Conservation (phyloP, 2,329 filamentous ascomycete species). For the Talaromyces sp. region DNA sequence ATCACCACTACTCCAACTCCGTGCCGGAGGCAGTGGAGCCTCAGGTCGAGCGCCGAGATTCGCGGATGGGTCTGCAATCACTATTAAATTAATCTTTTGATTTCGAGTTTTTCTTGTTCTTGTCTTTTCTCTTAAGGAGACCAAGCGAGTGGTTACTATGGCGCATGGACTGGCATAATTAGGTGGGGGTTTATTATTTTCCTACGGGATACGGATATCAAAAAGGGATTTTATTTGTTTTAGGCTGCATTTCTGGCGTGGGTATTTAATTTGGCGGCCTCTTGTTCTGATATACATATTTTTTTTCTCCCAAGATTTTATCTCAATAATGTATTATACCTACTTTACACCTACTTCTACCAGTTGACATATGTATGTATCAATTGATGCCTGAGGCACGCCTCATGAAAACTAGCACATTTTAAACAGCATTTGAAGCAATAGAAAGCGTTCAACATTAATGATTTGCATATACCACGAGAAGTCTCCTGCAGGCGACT, state of each 20-base stretch:
- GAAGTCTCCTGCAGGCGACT: not conserved
- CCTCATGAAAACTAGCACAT: not conserved
- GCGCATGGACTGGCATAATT: not conserved
- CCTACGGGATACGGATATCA: not conserved
- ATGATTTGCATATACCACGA: not conserved
- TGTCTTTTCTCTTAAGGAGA: not conserved
- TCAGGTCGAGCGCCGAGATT: conserved; percentile 23
- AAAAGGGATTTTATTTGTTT: not conserved
- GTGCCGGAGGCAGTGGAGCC: conserved; percentile 17
- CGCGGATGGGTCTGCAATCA: conserved; percentile 34
- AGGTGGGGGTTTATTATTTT: not conserved
- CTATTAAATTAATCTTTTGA: conserved; percentile 30
- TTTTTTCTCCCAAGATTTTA: not conserved
- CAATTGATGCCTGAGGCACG: not conserved
- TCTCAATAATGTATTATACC: not conserved
- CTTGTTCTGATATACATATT: not conserved
- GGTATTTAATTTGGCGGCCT: not conserved
- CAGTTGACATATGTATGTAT: not conserved
- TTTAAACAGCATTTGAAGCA: not conserved
- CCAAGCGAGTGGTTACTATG: not conserved
- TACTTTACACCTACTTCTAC: not conserved
- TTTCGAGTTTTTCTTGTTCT: not conserved
- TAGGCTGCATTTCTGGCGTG: not conserved
- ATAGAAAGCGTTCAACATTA: not conserved
- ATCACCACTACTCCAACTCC: conserved; percentile 14